Conservation (phyloP, 2,329 filamentous ascomycete genomes). For the Sporothrix dimorphospora region DNA sequence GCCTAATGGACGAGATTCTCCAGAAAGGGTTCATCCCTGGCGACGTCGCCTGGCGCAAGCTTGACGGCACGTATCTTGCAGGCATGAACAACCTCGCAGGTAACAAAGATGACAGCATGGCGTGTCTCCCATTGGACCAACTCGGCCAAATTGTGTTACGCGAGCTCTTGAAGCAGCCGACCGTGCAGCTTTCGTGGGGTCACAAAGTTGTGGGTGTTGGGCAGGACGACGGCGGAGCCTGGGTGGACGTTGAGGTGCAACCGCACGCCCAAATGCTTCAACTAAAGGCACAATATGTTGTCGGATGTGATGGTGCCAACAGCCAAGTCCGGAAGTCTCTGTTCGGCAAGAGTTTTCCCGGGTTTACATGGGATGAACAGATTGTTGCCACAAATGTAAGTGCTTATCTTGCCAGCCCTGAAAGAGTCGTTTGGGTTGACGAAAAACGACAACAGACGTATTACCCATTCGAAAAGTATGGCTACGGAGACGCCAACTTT, state of each 20-base stretch:
- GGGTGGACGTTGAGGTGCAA: background rate
- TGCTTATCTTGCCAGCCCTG: background rate
- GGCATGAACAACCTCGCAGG: background rate
- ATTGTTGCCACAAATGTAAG: constrained; percentile 8
- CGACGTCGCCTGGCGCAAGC: background rate
- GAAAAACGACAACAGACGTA: background rate
- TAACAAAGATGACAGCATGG: background rate
- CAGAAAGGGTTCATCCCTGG: background rate
- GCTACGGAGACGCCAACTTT: background rate
- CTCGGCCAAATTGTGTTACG: background rate
- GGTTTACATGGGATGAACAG: constrained; percentile 1
- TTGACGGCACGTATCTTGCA: background rate
- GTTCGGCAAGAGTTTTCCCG: background rate
- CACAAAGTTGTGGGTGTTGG: constrained; percentile 3
- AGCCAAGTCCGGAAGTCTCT: background rate
- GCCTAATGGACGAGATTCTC: background rate
- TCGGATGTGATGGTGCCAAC: background rate
- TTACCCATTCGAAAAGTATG: background rate
- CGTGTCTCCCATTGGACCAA: background rate
- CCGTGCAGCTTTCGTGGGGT: background rate
- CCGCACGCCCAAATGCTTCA: too few relatives aligned
- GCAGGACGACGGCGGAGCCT: background rate
- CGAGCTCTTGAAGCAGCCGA: background rate
- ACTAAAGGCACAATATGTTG: background rate
- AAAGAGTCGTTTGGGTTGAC: too few relatives aligned